Conservation (phyloP, 2,329 filamentous ascomycete genomes). For the Penicillium hordei region DNA sequence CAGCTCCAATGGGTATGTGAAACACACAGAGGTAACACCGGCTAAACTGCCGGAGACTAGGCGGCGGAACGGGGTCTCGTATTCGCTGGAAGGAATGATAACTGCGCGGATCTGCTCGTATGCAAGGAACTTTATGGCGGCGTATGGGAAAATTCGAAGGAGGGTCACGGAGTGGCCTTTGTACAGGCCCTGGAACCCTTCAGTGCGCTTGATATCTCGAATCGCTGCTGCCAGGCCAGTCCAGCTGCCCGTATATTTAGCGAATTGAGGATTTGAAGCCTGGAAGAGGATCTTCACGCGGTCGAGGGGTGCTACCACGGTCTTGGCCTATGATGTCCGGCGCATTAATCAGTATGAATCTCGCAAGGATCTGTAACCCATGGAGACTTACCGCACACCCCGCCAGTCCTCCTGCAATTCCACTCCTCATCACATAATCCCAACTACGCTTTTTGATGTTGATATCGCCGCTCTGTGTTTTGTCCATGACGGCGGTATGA, state of each 20-base stretch:
- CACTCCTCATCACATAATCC: slow-evolving; percentile 81
- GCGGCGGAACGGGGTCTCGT: slow-evolving; percentile 79
- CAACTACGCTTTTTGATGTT: slow-evolving; percentile 66
- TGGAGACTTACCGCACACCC: slow-evolving; percentile 76
- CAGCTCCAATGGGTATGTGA: slow-evolving; percentile 93
- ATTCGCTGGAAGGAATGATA: slow-evolving; percentile 67
- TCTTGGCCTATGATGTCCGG: slow-evolving; percentile 71
- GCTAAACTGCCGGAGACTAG: slow-evolving; percentile 47
- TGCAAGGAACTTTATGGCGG: slow-evolving; percentile 94
- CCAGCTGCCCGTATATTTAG: slow-evolving; percentile 90
- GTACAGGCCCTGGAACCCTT: slow-evolving; percentile 77
- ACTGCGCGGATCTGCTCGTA: slow-evolving; percentile 90
- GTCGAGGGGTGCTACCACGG: slow-evolving; percentile 90
- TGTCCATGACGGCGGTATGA: slow-evolving; percentile 10
- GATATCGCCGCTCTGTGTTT: slow-evolving; percentile 25
- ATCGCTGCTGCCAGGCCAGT: slow-evolving; percentile 79
- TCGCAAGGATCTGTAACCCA: slow-evolving; percentile 1
- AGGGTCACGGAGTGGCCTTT: slow-evolving; percentile 93
- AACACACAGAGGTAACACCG: slow-evolving; percentile 88
- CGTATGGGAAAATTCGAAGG: slow-evolving; percentile 93
- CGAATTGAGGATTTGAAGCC: slow-evolving; percentile 87
- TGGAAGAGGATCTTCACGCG: slow-evolving; percentile 99
- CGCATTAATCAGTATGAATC: slow-evolving; percentile 9
- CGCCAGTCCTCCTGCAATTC: slow-evolving; percentile 82
- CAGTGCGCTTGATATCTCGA: slow-evolving; percentile 73